phyloP scores from a whole-genome alignment of 1,139 yeast species.

The Nadsonia starkeyi-henricii region DNA sequence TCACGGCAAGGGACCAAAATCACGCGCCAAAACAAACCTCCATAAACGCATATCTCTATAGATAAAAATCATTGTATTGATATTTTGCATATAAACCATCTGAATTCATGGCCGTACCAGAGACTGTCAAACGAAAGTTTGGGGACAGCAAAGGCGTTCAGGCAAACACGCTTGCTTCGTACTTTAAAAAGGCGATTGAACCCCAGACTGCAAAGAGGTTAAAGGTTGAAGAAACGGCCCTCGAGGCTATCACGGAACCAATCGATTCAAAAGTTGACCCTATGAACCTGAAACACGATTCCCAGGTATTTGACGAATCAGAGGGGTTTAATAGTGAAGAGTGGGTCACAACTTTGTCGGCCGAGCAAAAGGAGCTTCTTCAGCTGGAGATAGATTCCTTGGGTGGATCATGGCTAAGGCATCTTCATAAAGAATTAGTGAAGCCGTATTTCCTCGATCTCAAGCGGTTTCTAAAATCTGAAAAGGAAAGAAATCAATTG shows the following conservation, averaged over 20 bases:
- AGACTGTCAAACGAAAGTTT: background rate
- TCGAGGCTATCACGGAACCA: no score
- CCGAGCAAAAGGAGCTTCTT: conserved; percentile 41
- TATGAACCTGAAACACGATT: no score
- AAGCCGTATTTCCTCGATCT: conserved; percentile 75
- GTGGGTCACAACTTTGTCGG: conserved; percentile 42
- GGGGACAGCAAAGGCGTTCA: background rate
- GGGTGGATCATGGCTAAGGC: conserved; percentile 66
- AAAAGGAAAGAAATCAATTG: conserved; percentile 24
- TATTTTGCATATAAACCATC: background rate
- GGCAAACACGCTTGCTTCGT: background rate
- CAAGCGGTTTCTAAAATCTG: conserved; percentile 41
- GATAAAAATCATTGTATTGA: no score
- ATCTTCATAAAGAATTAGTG: conserved; percentile 55
- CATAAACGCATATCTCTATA: no score
- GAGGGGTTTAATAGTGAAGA: conserved; percentile 34
- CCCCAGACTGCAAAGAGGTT: background rate
- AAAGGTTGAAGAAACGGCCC: background rate
- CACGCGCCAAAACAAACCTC: no score
- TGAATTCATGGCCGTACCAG: background rate
- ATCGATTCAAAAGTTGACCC: no score
- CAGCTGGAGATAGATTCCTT: conserved; percentile 54
- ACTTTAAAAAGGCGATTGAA: background rate
- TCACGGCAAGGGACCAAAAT: no score
- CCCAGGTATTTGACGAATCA: no score